Percentiles rank a stretch among this genome's conserved stretches.
Conservation (phyloP, 202 grass and related monocot species). For the Zizania palustris region DNA sequence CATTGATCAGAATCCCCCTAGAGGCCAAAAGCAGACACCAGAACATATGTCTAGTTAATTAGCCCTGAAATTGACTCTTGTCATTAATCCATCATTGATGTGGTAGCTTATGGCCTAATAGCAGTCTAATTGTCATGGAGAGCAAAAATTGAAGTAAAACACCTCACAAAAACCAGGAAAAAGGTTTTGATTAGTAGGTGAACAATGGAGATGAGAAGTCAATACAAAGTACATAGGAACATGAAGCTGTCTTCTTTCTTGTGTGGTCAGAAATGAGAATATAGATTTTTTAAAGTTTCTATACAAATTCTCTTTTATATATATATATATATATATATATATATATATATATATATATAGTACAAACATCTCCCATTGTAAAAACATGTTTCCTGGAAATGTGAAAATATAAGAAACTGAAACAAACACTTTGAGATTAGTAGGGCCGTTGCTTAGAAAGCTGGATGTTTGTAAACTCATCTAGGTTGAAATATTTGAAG, state of each 20-base stretch:
- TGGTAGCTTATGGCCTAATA: background rate
- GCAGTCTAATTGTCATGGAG: background rate
- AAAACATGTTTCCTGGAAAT: background rate
- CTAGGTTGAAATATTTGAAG: background rate
- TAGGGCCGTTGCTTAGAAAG: background rate
- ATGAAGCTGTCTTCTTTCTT: conserved; percentile 30
- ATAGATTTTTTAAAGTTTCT: no score
- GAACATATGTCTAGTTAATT: conserved; percentile 22
- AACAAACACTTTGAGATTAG: background rate
- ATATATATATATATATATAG: no score
- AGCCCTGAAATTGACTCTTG: background rate
- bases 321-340: no score
- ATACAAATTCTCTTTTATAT: no score
- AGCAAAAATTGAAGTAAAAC: conserved; percentile 23
- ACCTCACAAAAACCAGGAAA: background rate
- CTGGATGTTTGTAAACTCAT: background rate
- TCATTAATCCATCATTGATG: background rate
- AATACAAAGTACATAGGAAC: conserved; percentile 5
- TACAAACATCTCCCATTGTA: background rate
- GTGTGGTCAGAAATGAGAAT: no score
- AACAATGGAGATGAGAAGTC: conserved; percentile 1
- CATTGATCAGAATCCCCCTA: background rate
- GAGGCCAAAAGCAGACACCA: conserved; percentile 48
- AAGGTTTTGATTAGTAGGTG: conserved; percentile 1
- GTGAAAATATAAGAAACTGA: background rate